Evolutionary conservation across 2,329 filamentous ascomycete species (phyloP), one percentile per base, ranked within the genome.

Genomic region (Epichloe typhina): DNA sequence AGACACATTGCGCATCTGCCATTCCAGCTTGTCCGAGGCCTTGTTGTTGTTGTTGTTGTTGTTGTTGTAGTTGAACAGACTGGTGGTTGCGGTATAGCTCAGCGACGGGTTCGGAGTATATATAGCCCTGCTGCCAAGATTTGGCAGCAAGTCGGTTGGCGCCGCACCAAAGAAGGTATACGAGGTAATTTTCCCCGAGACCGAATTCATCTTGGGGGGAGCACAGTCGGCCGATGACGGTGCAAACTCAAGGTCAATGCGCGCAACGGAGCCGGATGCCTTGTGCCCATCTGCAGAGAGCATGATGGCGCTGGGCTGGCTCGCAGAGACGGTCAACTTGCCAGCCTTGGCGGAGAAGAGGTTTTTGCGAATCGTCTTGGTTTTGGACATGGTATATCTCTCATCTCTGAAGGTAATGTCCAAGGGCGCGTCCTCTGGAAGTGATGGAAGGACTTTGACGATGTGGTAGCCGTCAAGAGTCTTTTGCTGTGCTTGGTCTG

Each of bases 291-390:
- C 74, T 12, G 72, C 60, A n/a, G 68, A 67, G 9, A 80, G 60
- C 62, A 77, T 72, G 33, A 73, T 59, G 31, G 76, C 73, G 5
- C 65, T 59, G 1, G 75, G 75, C 59, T 77, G 73, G 6, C 62
- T 57, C 6, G 72, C 67, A 11, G 66, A 64, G 43, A 69, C 70
- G 1, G 70, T 75, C 17, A 80, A 57, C 51, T 65, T 67, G 37
- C 77, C 77, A 4, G 73, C 62, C 66, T 74, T 79, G 49, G 67
- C 62, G 1, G 74, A 70, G 41, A 80, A 66, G 47, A 81, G 65
- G 54, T 70, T 74, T 62, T 73, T 76, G 53, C 76, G 72, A 35
- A 80, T 59, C 1, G 69, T 69, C 65, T 79, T 80, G 52, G 68
- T 67, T 65, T 73, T 75, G 52, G 63, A 61, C 61, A 77, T 69